phyloP scores from a whole-genome alignment of 306 rosid genomes.

The Vachellia pachyceras region DNA sequence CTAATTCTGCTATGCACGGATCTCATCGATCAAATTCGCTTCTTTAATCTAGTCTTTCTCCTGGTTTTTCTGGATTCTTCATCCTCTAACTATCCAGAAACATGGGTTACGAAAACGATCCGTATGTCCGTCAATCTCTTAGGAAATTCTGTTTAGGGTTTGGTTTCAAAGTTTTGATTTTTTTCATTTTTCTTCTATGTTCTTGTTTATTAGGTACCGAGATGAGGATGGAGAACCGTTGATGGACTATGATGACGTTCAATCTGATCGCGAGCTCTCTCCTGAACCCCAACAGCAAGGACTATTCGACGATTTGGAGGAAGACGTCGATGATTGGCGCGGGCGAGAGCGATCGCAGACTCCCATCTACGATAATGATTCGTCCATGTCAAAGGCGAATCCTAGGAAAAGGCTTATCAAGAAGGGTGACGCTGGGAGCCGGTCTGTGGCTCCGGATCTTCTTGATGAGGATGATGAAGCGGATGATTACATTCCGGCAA shows the following conservation, averaged over 20 bases:
- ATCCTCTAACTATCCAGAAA: background rate
- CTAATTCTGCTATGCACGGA: no score
- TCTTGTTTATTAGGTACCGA: constrained; percentile 62
- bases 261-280: constrained; percentile 71
- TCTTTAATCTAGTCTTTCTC: background rate
- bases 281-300: constrained; percentile 65
- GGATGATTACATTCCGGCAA: constrained; percentile 46
- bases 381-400: constrained; percentile 57
- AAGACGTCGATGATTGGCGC: constrained; percentile 58
- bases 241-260: constrained; percentile 85
- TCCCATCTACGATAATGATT: constrained; percentile 70
- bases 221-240: constrained; percentile 95
- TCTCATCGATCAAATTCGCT: background rate
- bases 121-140: constrained; percentile 46
- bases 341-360: constrained; percentile 75
- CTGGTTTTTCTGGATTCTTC: background rate
- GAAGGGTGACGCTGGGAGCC: constrained; percentile 59
- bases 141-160: constrained; percentile 39
- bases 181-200: background rate
- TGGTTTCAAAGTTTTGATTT: constrained; percentile 26
- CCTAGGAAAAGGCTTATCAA: constrained; percentile 91
- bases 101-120: constrained; percentile 87
- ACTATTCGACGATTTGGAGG: constrained; percentile 54
- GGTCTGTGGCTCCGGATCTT: constrained; percentile 57
- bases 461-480: constrained; percentile 45